Evolutionary conservation across 169 alveolate species (phyloP).

Genomic region (Plasmodium vinckei): DNA sequence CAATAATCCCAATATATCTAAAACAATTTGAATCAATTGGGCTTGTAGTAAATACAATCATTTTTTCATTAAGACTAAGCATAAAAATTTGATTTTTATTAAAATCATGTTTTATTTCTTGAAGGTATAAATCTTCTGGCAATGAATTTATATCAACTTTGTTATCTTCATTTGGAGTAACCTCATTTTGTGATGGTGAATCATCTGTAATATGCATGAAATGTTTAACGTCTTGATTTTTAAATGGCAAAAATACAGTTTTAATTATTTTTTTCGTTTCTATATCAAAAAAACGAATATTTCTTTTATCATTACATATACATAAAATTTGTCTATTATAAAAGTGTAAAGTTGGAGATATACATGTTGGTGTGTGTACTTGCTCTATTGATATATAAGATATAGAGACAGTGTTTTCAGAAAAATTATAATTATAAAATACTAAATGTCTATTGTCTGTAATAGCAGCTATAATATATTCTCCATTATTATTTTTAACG

Average conservation of each 20-base stretch:
- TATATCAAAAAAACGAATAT: slow-evolving; percentile 55
- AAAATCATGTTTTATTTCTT: slow-evolving; percentile 18
- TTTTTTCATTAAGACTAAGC: slow-evolving; percentile 59
- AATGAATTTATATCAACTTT: neutral
- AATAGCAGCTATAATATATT: slow-evolving; percentile 52
- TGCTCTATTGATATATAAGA: slow-evolving; percentile 56
- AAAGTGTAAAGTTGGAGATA: slow-evolving; percentile 34
- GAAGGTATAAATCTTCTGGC: neutral
- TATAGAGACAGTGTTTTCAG: slow-evolving; percentile 24
- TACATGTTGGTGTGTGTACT: slow-evolving; percentile 53
- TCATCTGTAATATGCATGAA: slow-evolving; percentile 20
- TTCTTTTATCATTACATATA: slow-evolving; percentile 63
- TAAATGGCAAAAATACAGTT: slow-evolving; percentile 65
- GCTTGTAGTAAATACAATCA: slow-evolving; percentile 60
- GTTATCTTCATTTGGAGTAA: neutral
- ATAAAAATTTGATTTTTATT: slow-evolving; percentile 53
- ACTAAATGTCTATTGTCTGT: slow-evolving; percentile 42
- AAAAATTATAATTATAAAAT: slow-evolving; percentile 48
- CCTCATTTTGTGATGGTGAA: neutral
- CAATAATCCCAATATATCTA: slow-evolving; percentile 55
- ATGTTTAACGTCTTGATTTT: slow-evolving; percentile 19
- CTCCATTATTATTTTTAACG: slow-evolving; percentile 8
- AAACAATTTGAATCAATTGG: slow-evolving; percentile 67
- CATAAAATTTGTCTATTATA: slow-evolving; percentile 62
- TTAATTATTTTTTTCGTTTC: slow-evolving; percentile 65